Base-by-base conservation (phyloP, 805 yeast species). In the Candida ficus region DNA sequence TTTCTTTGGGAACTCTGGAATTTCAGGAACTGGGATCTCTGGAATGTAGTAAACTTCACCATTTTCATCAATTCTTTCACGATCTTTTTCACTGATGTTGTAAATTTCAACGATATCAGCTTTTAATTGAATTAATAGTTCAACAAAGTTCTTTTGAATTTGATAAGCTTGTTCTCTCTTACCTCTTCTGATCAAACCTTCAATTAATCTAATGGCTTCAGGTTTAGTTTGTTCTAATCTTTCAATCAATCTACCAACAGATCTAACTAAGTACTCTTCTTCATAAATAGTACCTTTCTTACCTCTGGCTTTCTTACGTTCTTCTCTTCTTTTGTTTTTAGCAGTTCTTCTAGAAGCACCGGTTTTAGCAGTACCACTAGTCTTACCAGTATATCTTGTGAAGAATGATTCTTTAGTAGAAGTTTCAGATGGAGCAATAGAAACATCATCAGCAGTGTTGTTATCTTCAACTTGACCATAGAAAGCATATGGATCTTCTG, bases 251-350 rank as follows among this genome's bases (percentile, higher is more conserved):
- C 99, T 78, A 4, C 95, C 93, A 43, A 87, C 79, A 4, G 97
- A 90, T 51, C 77, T 78, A 35, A 93, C 81, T 42, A 93, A 74
- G 61, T 93, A 93, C 60, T 93, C 98, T 60, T 93, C 99, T 62
- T 93, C 99, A 56, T 93, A 93, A 17, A 93, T 84, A 7, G 97
- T 91, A 35, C 98, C 98, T 67, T 93, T 93, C 69, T 95, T 88
- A 45, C 99, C 99, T 53, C 95, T 78, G 2, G 99, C 99, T 45
- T 80, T 76, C 67, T 93, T 93, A 54, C 99, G 78, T 58, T 91
- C 99, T 63, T 91, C 97, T 50, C 99, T 78, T 60, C 96, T 85
- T 49, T 81, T 78, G 62, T 93, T 93, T 66, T 93, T 93, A 7
- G 95, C 76, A 0, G 99, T 90, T 56, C 83, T 76, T 62, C 99